These are phyloP conservation scores for Daldinia bambusicola DNA, from an alignment of 495 filamentous ascomycete species.

Conservation along the genomic window DNA sequence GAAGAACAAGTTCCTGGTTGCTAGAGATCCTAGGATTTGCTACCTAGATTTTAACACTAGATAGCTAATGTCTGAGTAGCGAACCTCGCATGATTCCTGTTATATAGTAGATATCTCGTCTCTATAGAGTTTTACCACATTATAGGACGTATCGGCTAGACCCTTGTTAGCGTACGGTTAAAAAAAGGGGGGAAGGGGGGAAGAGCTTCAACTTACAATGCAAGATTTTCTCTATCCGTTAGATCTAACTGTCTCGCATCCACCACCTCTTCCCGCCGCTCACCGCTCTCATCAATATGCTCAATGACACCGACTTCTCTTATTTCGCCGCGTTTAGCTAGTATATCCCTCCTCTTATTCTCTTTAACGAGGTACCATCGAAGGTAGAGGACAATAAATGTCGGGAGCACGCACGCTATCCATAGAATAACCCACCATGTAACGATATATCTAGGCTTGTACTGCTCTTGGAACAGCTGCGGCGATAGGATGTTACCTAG, in stretches of 20 bases:
- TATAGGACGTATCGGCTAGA: slow-evolving; percentile 34
- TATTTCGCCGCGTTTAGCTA: slow-evolving; percentile 39
- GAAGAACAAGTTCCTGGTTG: too few species aligned
- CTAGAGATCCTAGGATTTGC: too few species aligned
- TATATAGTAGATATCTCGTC: not conserved
- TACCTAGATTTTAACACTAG: too few species aligned
- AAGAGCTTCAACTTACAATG: slow-evolving; percentile 48
- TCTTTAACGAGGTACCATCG: slow-evolving; percentile 46
- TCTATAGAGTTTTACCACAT: not conserved
- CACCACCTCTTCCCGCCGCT: slow-evolving; percentile 47
- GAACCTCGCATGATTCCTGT: too few species aligned
- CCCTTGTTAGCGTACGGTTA: slow-evolving; percentile 8
- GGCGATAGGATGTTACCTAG: slow-evolving; percentile 51
- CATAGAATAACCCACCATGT: slow-evolving; percentile 57
- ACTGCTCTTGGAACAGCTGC: slow-evolving; percentile 50
- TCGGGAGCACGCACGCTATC: slow-evolving; percentile 43
- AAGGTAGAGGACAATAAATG: slow-evolving; percentile 46
- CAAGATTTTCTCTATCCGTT: slow-evolving; percentile 56
- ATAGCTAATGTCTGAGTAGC: too few species aligned
- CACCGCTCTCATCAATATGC: slow-evolving; percentile 47
- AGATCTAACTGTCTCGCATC: slow-evolving; percentile 55
- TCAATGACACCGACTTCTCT: slow-evolving; percentile 50
- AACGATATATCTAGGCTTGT: slow-evolving; percentile 52
- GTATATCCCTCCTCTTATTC: slow-evolving; percentile 51
- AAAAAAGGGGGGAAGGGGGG: not conserved